Conservation (phyloP, 306 rosid genomes). For the Inga laurina region DNA sequence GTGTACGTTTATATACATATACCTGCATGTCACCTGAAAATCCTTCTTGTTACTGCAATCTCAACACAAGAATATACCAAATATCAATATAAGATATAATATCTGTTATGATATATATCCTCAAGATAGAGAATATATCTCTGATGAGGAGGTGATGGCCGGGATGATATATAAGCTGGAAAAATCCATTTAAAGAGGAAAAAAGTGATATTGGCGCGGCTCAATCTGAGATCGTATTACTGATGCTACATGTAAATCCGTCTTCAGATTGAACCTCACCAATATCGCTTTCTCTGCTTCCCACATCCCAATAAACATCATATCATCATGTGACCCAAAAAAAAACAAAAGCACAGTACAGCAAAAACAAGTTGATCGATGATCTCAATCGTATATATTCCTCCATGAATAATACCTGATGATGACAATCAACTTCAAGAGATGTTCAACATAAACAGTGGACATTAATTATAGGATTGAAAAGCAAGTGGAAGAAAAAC, state of each 20-base stretch:
- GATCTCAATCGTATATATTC: constrained; percentile 9
- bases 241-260: constrained; percentile 61
- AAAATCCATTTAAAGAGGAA: not conserved
- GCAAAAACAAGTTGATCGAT: not conserved
- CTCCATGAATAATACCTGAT: constrained; percentile 33
- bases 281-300: constrained; percentile 84
- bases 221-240: constrained; percentile 98
- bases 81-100: too few species aligned
- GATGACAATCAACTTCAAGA: constrained; percentile 19
- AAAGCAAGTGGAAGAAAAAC: constrained; percentile 36
- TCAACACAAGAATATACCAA: too few species aligned
- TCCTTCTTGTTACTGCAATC: not conserved
- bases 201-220: constrained; percentile 99
- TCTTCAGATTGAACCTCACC: constrained; percentile 99
- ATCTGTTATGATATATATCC: not conserved
- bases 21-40: constrained; percentile 28
- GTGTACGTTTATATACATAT: not conserved
- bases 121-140: constrained; percentile 19
- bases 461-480: not conserved
- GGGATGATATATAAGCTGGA: not conserved
- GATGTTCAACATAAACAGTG: constrained; percentile 14
- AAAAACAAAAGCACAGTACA: not conserved
- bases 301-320: constrained; percentile 38
- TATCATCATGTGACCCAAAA: not conserved
- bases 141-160: constrained; percentile 23